These are phyloP conservation scores for Choricystis sp. DNA, from an alignment of 139 green algal species.

Conservation along the genomic window DNA sequence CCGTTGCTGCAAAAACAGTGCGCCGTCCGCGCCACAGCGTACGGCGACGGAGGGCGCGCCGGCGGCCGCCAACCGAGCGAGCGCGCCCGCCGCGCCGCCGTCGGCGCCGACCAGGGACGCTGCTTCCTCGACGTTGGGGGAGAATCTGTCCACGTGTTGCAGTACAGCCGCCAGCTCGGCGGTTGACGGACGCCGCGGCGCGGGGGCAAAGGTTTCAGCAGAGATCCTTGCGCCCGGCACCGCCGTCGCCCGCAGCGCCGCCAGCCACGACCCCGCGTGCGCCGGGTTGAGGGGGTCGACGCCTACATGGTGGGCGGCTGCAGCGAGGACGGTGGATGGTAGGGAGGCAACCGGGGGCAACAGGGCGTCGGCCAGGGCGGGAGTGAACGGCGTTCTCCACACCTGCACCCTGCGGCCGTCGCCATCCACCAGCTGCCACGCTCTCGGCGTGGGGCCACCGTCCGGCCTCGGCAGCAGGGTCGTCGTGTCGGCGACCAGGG, in stretches of 20 bases:
- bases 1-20: not conserved
- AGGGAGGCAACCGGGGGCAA: not conserved
- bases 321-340: not conserved
- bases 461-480: not conserved
- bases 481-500: conserved; percentile 1
- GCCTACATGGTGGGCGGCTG: not conserved
- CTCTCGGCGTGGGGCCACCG: conserved; percentile 22
- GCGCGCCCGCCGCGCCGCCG: too few relatives aligned
- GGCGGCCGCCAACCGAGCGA: not conserved
- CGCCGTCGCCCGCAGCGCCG: not conserved
- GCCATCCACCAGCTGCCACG: conserved; percentile 47
- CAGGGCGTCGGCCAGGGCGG: not conserved
- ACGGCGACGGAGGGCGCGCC: not conserved
- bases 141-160: not conserved
- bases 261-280: not conserved
- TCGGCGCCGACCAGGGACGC: not conserved
- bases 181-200: too few relatives aligned
- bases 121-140: not conserved
- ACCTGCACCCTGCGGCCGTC: conserved; percentile 38
- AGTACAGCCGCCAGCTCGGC: not conserved
- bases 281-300: not conserved
- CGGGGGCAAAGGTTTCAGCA: not conserved
- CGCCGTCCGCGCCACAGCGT: not conserved
- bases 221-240: not conserved
- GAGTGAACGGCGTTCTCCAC: not conserved